phyloP scores from a whole-genome alignment of 1,284 basidiomycete species.

The Entoloma clypeatum region DNA sequence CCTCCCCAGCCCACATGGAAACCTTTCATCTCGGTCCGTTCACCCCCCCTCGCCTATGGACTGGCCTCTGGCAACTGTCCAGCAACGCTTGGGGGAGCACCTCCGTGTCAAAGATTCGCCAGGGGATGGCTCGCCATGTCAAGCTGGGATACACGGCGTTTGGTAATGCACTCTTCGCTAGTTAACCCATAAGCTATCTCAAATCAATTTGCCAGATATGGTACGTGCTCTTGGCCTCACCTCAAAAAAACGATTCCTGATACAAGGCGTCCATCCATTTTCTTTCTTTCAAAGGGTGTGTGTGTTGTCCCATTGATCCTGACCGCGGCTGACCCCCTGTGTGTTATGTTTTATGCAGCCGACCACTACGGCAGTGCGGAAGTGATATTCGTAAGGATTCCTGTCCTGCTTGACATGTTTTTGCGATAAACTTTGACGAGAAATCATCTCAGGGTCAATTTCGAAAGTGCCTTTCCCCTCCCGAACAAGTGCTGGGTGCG shows the following conservation, averaged over 20 bases:
- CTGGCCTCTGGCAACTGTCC: conserved; percentile 80
- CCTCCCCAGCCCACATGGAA: too few species aligned
- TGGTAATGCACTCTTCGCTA: conserved; percentile 40
- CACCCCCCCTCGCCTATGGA: conserved; percentile 63
- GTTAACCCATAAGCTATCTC: conserved; percentile 8
- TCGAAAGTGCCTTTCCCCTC: conserved; percentile 40
- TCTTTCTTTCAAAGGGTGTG: not conserved
- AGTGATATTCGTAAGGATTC: conserved; percentile 61
- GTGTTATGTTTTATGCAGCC: too few species aligned
- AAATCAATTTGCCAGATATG: conserved; percentile 43
- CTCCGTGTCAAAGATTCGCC: conserved; percentile 58
- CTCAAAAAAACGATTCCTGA: not conserved
- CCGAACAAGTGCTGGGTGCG: conserved; percentile 55
- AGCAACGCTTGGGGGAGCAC: conserved; percentile 80
- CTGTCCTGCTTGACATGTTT: conserved; percentile 1
- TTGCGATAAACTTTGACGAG: conserved; percentile 12
- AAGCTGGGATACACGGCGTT: conserved; percentile 70
- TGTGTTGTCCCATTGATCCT: not conserved
- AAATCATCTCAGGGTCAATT: conserved; percentile 58
- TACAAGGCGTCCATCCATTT: not conserved
- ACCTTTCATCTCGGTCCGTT: conserved; percentile 60
- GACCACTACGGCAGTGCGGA: conserved; percentile 82
- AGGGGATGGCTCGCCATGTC: conserved; percentile 62
- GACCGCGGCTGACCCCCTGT: not conserved
- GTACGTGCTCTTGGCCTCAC: conserved; percentile 30